Conservation (phyloP, 495 filamentous ascomycete genomes). For the Wilcoxina mikolae region DNA sequence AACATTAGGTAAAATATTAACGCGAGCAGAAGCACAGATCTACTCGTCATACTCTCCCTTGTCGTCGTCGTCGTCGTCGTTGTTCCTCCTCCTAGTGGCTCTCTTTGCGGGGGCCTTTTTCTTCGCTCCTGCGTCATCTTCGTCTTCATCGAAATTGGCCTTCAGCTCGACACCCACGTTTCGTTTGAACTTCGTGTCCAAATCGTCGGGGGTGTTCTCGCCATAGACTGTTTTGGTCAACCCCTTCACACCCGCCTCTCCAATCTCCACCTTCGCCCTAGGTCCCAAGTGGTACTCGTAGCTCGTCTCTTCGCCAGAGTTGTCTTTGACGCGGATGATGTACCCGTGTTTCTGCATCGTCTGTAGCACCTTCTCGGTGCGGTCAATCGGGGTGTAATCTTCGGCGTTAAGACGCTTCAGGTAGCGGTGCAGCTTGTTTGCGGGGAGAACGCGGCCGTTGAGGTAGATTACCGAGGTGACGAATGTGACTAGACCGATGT, state of each 20-base stretch:
- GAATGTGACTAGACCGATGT: slow-evolving; percentile 65
- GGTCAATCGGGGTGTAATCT: slow-evolving; percentile 56
- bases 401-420: slow-evolving; percentile 62
- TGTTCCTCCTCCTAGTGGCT: no score
- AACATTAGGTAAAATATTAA: no score
- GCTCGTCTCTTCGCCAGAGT: slow-evolving; percentile 40
- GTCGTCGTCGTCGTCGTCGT: no score
- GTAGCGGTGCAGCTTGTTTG: slow-evolving; percentile 57
- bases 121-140: not conserved
- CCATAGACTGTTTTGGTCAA: slow-evolving; percentile 50
- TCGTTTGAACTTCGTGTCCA: slow-evolving; percentile 39
- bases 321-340: slow-evolving; percentile 53
- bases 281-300: slow-evolving; percentile 33
- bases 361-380: slow-evolving; percentile 59
- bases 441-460: slow-evolving; percentile 54
- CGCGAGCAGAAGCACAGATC: no score
- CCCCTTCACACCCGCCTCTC: slow-evolving; percentile 51
- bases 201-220: slow-evolving; percentile 33
- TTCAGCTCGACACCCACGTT: slow-evolving; percentile 37
- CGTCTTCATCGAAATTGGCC: not conserved
- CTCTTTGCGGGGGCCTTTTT: no score
- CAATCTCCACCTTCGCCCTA: slow-evolving; percentile 75
- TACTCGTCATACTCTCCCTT: no score
- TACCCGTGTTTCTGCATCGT: slow-evolving; percentile 73
- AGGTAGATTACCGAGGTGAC: slow-evolving; percentile 61